A percentile compares a stretch with the other conserved stretches of the same genome.
phyloP scores from a whole-genome alignment of 2,329 filamentous ascomycete genomes.

The Ophiostoma ips region DNA sequence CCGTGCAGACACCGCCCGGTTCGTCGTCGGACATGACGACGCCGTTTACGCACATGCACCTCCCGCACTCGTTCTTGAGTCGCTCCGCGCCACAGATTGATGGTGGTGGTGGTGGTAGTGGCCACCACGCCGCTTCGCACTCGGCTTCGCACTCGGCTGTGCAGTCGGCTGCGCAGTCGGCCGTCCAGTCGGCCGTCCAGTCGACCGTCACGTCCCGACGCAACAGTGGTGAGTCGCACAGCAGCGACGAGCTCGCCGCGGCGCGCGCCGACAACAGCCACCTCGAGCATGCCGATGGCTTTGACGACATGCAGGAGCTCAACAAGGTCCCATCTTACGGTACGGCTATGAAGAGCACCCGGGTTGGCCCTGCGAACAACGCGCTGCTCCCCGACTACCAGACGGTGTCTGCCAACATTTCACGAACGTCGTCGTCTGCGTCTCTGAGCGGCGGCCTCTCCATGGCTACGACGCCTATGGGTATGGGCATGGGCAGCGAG shows the following conservation, averaged over 20 bases:
- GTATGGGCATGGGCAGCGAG: slow-evolving; percentile 4
- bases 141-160: not conserved
- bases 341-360: slow-evolving; percentile 53
- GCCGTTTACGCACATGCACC: slow-evolving; percentile 26
- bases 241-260: not conserved
- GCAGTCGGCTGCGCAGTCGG: not conserved
- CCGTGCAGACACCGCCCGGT: slow-evolving; percentile 16
- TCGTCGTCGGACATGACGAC: slow-evolving; percentile 29
- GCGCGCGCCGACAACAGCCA: slow-evolving; percentile 28
- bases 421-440: slow-evolving; percentile 28
- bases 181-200: not conserved
- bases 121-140: slow-evolving; percentile 15
- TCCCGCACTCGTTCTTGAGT: slow-evolving; percentile 14
- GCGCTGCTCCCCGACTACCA: slow-evolving; percentile 51
- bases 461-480: not conserved
- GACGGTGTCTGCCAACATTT: slow-evolving; percentile 36
- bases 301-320: slow-evolving; percentile 47
- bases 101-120: no score
- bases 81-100: not conserved
- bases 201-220: slow-evolving; percentile 31
- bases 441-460: not conserved
- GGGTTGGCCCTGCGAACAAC: slow-evolving; percentile 32
- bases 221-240: slow-evolving; percentile 33
- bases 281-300: slow-evolving; percentile 40
- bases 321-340: slow-evolving; percentile 66